Conservation (phyloP, 1,284 basidiomycete species). For the Ceratobasidium theobromae region DNA sequence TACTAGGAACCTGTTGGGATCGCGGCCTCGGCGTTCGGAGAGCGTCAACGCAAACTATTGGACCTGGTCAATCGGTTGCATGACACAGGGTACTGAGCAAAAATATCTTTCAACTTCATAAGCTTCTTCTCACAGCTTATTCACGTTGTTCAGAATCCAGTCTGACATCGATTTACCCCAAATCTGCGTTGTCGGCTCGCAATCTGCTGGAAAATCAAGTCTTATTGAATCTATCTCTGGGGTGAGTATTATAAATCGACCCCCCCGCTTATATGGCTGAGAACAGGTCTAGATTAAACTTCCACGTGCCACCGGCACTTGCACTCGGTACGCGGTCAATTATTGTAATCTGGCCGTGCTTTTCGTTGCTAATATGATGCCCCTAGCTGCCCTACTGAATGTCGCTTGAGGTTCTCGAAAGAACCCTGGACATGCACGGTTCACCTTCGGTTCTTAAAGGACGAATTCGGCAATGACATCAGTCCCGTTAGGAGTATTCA, state of each 20-base stretch:
- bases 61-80: slow-evolving; percentile 35
- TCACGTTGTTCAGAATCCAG: slow-evolving; percentile 27
- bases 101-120: neutral
- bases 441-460: slow-evolving; percentile 38
- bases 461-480: slow-evolving; percentile 25
- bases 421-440: slow-evolving; percentile 38
- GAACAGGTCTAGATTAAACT: slow-evolving; percentile 34
- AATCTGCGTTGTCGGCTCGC: slow-evolving; percentile 60
- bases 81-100: slow-evolving; percentile 33
- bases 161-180: slow-evolving; percentile 53
- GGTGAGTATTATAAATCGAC: neutral
- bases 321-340: slow-evolving; percentile 34
- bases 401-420: slow-evolving; percentile 20
- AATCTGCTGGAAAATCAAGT: slow-evolving; percentile 61
- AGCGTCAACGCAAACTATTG: slow-evolving; percentile 29
- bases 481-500: slow-evolving; percentile 31
- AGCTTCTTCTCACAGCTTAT: neutral
- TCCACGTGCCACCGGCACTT: slow-evolving; percentile 37
- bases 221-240: slow-evolving; percentile 43
- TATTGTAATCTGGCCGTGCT: too few species aligned
- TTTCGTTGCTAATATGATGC: neutral
- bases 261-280: neutral
- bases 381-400: slow-evolving; percentile 35
- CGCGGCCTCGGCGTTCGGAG: neutral
- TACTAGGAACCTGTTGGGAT: slow-evolving; percentile 8